Evolutionary conservation across 192 early-diverging fungal genomes (phyloP).

Genomic region (Mycoemilia scoparia): DNA sequence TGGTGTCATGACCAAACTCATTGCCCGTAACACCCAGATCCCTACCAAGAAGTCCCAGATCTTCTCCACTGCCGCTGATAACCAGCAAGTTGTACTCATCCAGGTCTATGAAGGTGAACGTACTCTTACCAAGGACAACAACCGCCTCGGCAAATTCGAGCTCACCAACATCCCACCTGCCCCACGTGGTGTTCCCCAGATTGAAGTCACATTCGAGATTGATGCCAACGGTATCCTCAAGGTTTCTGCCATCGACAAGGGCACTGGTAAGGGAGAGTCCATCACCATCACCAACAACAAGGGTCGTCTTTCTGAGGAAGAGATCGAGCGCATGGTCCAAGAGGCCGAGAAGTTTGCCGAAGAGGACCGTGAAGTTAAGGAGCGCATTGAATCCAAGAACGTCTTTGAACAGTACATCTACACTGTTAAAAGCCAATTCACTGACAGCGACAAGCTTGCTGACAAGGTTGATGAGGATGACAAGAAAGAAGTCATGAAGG

Average conservation of each 20-base stretch:
- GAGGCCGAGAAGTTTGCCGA: constrained; percentile 91
- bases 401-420: constrained; percentile 82
- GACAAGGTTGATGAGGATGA: constrained; percentile 74
- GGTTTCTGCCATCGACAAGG: constrained; percentile 89
- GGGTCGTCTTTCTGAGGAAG: constrained; percentile 82
- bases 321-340: constrained; percentile 91
- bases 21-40: constrained; percentile 80
- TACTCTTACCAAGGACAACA: constrained; percentile 95
- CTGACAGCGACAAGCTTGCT: constrained; percentile 67
- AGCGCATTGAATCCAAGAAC: constrained; percentile 80
- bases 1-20: constrained; percentile 91
- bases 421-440: constrained; percentile 71
- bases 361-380: constrained; percentile 68
- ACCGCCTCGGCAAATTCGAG: constrained; percentile 93
- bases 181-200: constrained; percentile 90
- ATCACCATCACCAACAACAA: constrained; percentile 97
- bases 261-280: constrained; percentile 87
- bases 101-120: constrained; percentile 96
- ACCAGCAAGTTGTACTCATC: constrained; percentile 91
- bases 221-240: constrained; percentile 87
- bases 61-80: constrained; percentile 93
- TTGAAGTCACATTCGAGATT: constrained; percentile 93
- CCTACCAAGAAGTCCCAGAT: constrained; percentile 98
- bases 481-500: constrained; percentile 71
- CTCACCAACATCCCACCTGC: constrained; percentile 85